Evolutionary conservation across 345 rosid species (phyloP).

Genomic region (Syzygium aromaticum): DNA sequence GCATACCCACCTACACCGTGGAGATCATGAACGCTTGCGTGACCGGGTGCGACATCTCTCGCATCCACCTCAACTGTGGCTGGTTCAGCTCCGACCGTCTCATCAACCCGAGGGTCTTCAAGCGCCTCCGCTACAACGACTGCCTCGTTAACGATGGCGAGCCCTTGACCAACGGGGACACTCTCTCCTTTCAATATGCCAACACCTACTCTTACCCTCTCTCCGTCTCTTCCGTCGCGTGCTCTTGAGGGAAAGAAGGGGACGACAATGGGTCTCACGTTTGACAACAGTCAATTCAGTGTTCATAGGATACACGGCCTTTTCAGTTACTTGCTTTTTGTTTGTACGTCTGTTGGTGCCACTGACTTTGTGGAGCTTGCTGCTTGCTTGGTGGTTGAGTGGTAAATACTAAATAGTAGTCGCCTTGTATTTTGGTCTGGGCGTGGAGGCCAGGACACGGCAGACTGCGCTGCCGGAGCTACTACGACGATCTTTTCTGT

Average conservation of each 20-base stretch:
- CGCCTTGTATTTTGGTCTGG: neutral
- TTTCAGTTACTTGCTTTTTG: neutral
- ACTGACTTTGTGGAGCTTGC: neutral
- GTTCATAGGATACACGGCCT: neutral
- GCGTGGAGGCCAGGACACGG: neutral
- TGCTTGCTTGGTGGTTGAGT: neutral
- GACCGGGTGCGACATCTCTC: conserved; percentile 60
- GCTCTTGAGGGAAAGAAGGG: conserved; percentile 15
- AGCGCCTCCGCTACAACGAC: conserved; percentile 70
- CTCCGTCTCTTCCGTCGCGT: conserved; percentile 52
- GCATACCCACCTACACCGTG: conserved; percentile 74
- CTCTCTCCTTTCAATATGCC: conserved; percentile 65
- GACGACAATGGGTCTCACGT: neutral
- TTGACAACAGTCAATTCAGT: neutral
- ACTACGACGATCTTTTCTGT: neutral
- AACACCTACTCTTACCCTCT: conserved; percentile 70
- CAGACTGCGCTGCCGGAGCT: neutral
- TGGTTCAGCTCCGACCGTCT: conserved; percentile 85
- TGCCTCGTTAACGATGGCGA: conserved; percentile 82
- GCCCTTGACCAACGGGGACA: conserved; percentile 50
- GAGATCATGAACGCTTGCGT: conserved; percentile 61
- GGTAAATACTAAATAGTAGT: neutral
- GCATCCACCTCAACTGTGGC: conserved; percentile 69
- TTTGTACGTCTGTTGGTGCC: neutral
- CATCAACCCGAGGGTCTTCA: conserved; percentile 73